A percentile compares a stretch with the other conserved stretches of the same genome.
These are phyloP conservation scores for Colletotrichum costaricense DNA, from an alignment of 2,329 filamentous ascomycete species.

Conservation along the genomic window DNA sequence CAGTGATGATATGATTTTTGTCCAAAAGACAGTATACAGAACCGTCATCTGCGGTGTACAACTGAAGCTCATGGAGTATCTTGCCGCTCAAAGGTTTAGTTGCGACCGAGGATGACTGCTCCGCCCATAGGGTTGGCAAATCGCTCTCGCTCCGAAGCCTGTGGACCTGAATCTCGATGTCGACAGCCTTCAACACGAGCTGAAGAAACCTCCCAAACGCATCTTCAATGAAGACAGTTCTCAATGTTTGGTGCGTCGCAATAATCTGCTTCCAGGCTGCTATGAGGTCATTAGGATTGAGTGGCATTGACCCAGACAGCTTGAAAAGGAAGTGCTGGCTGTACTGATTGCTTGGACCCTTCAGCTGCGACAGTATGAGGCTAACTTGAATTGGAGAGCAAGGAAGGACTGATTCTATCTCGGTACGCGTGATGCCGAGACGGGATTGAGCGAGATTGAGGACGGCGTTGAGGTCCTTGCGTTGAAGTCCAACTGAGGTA, in stretches of 20 bases:
- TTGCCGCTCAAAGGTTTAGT: background rate
- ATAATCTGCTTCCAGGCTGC: conserved; percentile 16
- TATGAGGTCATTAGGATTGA: background rate
- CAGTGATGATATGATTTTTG: conserved; percentile 27
- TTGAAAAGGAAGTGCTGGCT: conserved; percentile 20
- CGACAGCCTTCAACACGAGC: background rate
- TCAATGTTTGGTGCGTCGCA: background rate
- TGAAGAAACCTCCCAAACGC: background rate
- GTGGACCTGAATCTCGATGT: background rate
- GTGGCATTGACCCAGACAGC: background rate
- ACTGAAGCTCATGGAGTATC: background rate
- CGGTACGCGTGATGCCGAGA: background rate
- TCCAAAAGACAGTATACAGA: conserved; percentile 12
- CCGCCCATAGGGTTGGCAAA: background rate
- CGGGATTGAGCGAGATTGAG: background rate
- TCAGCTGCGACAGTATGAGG: conserved; percentile 26
- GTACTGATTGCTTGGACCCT: background rate
- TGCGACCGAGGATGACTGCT: background rate
- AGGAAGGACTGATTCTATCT: conserved; percentile 16
- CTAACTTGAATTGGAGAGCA: conserved; percentile 28
- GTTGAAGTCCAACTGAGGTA: background rate
- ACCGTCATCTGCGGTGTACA: background rate
- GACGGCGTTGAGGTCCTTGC: background rate
- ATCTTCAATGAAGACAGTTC: conserved; percentile 8
- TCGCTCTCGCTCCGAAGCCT: background rate